Evolutionary conservation across 352 stramenopile species (phyloP), one percentile per base, ranked within the genome.

Genomic region (Lagenidium giganteum): DNA sequence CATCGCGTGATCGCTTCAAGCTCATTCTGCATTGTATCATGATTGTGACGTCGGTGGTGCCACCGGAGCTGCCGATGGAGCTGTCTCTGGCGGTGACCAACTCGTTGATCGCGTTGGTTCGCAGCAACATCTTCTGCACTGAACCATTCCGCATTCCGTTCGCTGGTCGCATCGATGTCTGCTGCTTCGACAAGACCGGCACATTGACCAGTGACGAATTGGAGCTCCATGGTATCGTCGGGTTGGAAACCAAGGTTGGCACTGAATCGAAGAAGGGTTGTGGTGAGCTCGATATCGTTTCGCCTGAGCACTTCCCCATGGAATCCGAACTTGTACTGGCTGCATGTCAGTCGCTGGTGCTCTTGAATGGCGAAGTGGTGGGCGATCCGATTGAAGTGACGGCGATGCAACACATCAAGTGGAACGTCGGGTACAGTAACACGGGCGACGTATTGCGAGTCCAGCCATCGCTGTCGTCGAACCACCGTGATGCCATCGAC

Each of bases 161-260:
- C 21, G 93, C 91, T 23, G 95, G 93, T 17, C 81, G 88, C 29
- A 70, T 98, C 2, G 69, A 95, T 50, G 57, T 93, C 4, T 96
- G 89, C 59, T 97, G 79, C 51, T 98, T 98, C 53, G 95, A 98
- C 67, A 98, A 98, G 57, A 98, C 93, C 0, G 95, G 95, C 16
- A 98, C 95, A 7, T 66, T 98, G 12, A 98, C 95, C 0, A 96
- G 73, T 37, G 95, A 98, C 66, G 71, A 94, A 37, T 75, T 98
- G 43, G 71, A 75, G 39, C 55, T 80, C 44, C 58, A 53, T 9
- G 67, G 67, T 2, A 54, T 76, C 39, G 51, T 62, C 0, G 67
- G 67, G 8, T 34, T 76, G 11, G 18, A 44, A 26, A 44, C 35
- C 0, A n/a, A 23, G 1, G 42, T 34, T 12, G 20, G 11, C 18